Conservation (phyloP, 2,329 filamentous ascomycete genomes). For the Sclerotinia sclerotiorum region DNA sequence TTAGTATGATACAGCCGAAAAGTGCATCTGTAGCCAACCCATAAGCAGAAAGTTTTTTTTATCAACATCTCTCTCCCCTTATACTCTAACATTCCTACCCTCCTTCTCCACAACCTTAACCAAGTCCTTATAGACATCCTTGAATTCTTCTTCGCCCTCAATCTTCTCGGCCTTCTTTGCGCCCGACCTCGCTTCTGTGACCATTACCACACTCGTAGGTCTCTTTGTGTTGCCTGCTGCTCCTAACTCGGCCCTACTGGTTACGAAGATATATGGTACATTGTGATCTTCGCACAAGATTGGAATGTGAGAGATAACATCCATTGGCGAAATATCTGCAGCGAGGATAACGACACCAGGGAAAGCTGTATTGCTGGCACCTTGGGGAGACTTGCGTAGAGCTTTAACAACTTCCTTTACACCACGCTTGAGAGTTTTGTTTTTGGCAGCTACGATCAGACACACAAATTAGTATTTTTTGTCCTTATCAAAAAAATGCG, state of each 20-base stretch:
- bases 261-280: slow-evolving; percentile 94
- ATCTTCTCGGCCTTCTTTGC: slow-evolving; percentile 45
- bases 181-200: slow-evolving; percentile 56
- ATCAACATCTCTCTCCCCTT: slow-evolving; percentile 15
- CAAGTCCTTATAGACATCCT: slow-evolving; percentile 62
- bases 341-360: slow-evolving; percentile 86
- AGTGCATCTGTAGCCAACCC: slow-evolving; percentile 21
- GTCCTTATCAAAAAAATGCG: neutral
- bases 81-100: slow-evolving; percentile 49
- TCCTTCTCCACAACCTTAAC: slow-evolving; percentile 68
- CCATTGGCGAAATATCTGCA: slow-evolving; percentile 96
- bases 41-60: slow-evolving; percentile 16
- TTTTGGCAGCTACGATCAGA: slow-evolving; percentile 72
- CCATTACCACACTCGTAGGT: slow-evolving; percentile 95
- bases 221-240: slow-evolving; percentile 93
- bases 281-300: slow-evolving; percentile 98
- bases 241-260: slow-evolving; percentile 88
- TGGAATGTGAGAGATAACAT: slow-evolving; percentile 97
- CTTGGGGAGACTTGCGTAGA: slow-evolving; percentile 82
- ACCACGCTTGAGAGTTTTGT: slow-evolving; percentile 93
- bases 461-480: slow-evolving; percentile 28
- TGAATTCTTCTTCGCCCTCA: slow-evolving; percentile 58
- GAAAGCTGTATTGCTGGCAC: slow-evolving; percentile 61
- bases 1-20: slow-evolving; percentile 27
- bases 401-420: slow-evolving; percentile 99